Evolutionary conservation across 495 filamentous ascomycete species (phyloP).

Genomic region (Staphylotrichum longicolle): DNA sequence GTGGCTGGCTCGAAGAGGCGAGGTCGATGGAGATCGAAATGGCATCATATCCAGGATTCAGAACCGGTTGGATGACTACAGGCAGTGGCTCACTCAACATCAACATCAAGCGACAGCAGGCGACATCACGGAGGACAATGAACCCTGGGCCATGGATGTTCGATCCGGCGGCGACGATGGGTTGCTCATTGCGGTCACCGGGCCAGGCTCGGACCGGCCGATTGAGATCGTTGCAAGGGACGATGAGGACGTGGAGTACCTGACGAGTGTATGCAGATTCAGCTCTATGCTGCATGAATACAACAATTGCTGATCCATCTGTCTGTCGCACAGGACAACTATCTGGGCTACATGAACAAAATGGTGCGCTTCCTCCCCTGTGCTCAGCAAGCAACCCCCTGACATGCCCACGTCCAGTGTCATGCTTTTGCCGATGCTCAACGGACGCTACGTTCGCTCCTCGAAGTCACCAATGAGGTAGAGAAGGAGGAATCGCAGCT

Average conservation of each 20-base stretch:
- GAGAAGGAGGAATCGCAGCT: slow-evolving; percentile 11
- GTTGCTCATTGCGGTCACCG: slow-evolving; percentile 1
- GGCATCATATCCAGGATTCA: slow-evolving; percentile 10
- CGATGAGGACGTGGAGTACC: slow-evolving; percentile 6
- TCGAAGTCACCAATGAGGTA: background rate
- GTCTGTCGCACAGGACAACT: slow-evolving; percentile 14
- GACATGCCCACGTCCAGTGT: slow-evolving; percentile 3
- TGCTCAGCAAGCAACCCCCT: background rate
- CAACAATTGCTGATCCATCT: background rate
- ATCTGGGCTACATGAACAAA: slow-evolving; percentile 25
- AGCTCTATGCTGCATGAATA: background rate
- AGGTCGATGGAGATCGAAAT: slow-evolving; percentile 6
- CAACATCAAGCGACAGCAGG: background rate
- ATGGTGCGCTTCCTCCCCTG: slow-evolving; percentile 4
- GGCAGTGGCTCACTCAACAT: slow-evolving; percentile 5
- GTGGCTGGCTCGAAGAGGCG: slow-evolving; percentile 17
- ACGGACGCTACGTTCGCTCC: background rate
- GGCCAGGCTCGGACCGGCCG: background rate
- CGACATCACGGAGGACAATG: background rate
- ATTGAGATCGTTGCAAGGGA: slow-evolving; percentile 17
- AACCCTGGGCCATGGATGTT: slow-evolving; percentile 6
- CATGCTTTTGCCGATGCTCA: slow-evolving; percentile 19
- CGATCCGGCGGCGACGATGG: background rate
- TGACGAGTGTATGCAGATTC: slow-evolving; percentile 17
- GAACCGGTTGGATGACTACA: slow-evolving; percentile 4